Evolutionary conservation across 2,329 filamentous ascomycete genomes (phyloP).

Genomic region (Arachnomyces sp.): DNA sequence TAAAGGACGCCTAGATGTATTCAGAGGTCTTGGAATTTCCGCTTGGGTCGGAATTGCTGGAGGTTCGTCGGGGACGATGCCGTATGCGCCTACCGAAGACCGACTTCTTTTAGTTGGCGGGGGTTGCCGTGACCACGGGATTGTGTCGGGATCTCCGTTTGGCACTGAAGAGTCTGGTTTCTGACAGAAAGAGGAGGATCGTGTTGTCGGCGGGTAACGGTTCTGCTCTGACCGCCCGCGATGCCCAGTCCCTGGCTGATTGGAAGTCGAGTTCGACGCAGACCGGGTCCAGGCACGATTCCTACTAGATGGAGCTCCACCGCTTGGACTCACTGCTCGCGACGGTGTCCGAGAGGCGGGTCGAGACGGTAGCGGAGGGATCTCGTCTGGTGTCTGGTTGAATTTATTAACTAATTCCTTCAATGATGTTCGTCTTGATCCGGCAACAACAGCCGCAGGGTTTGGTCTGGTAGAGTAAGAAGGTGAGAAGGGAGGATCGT

Average conservation of each 20-base stretch:
- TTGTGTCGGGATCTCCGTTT: too few relatives aligned
- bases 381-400: constrained; percentile 53
- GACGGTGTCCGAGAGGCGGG: constrained; percentile 27
- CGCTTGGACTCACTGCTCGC: constrained; percentile 27
- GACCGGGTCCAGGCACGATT: constrained; percentile 9
- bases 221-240: too few relatives aligned
- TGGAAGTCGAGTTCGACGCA: too few relatives aligned
- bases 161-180: too few relatives aligned
- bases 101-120: too few relatives aligned
- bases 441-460: constrained; percentile 12
- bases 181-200: too few relatives aligned
- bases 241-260: too few relatives aligned
- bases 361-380: constrained; percentile 34
- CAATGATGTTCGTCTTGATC: constrained; percentile 57
- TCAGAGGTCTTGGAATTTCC: constrained; percentile 17
- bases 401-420: constrained; percentile 75
- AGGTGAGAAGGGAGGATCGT: constrained; percentile 1
- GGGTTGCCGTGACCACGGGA: too few relatives aligned
- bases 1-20: constrained; percentile 48
- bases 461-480: constrained; percentile 14
- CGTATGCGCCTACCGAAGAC: too few relatives aligned
- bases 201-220: too few relatives aligned
- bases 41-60: constrained; percentile 5
- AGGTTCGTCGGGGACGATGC: too few relatives aligned
- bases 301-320: constrained; percentile 17